A percentile compares a stretch with the other conserved stretches of the same genome.
Conservation (phyloP, 495 filamentous ascomycete species). For the Entonaema liquescens region DNA sequence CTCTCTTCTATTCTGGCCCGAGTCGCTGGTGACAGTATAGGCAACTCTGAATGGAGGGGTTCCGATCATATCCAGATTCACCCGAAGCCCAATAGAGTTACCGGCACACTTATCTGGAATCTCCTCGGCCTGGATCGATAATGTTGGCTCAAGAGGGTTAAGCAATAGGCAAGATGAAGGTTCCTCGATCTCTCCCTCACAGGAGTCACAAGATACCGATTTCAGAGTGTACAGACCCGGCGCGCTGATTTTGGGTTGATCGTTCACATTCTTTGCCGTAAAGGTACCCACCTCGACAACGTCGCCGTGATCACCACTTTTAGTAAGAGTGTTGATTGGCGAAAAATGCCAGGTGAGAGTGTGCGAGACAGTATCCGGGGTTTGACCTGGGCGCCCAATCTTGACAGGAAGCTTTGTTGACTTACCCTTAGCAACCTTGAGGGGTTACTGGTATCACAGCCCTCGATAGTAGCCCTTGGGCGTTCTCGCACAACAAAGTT, state of each 20-base stretch:
- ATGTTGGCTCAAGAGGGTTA: slow-evolving; percentile 86
- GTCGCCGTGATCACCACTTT: slow-evolving; percentile 69
- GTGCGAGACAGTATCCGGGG: slow-evolving; percentile 63
- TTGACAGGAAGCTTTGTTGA: slow-evolving; percentile 73
- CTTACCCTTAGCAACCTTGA: slow-evolving; percentile 80
- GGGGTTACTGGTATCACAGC: slow-evolving; percentile 80
- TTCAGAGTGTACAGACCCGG: slow-evolving; percentile 86
- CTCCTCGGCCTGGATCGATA: slow-evolving; percentile 75
- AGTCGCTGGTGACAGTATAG: slow-evolving; percentile 74
- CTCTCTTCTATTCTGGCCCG: slow-evolving; percentile 53
- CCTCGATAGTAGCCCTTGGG: slow-evolving; percentile 72
- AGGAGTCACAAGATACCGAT: slow-evolving; percentile 78
- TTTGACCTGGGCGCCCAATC: slow-evolving; percentile 69
- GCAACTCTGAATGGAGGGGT: slow-evolving; percentile 85
- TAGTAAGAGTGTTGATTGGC: slow-evolving; percentile 67
- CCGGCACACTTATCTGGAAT: slow-evolving; percentile 94
- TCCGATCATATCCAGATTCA: slow-evolving; percentile 87
- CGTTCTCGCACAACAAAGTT: slow-evolving; percentile 86
- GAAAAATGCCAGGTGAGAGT: slow-evolving; percentile 74
- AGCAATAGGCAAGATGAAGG: slow-evolving; percentile 88
- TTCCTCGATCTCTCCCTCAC: slow-evolving; percentile 87
- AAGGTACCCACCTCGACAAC: slow-evolving; percentile 62
- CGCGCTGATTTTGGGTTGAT: slow-evolving; percentile 69
- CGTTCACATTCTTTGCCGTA: slow-evolving; percentile 58
- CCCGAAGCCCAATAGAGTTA: slow-evolving; percentile 86